Base-by-base conservation (phyloP, 2,329 filamentous ascomycete genomes). In the Bipolaris zeicola region DNA sequence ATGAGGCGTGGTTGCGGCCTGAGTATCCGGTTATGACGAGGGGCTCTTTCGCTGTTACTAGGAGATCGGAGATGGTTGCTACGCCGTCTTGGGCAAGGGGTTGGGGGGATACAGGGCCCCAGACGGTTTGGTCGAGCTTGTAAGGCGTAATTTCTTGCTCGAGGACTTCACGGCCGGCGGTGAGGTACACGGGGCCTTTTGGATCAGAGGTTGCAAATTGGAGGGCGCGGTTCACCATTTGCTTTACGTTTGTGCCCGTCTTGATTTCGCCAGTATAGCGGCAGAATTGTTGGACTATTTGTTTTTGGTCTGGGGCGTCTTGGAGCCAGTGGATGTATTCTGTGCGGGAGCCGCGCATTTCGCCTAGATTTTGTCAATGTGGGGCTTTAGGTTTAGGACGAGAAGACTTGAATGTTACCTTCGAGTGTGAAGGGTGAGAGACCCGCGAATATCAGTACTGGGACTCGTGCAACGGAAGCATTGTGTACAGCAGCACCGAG, bases 311-410 rank as follows among this genome's bases (percentile, higher is more conserved):
- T 0, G 89, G 90, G 2, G 92, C 88, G 74, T 94, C 89, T 69
- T 94, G 90, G 31, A 93, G 88, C 89, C 90, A 94, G 73, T 94
- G 90, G 64, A 92, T 93, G 72, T 91, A 93, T 76, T 94, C 91
- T 1, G 89, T 92, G 50, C 90, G 64, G 62, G 73, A 76, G n/a
- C 90, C 90, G 1, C 88, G 83, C 77, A 89, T 85, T 75, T 93
- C 90, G n/a, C 90, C 39, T 42, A 6, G 20, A 26, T 26, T 14
- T 26, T 24, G 39, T 42, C 22, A 42, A 22, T 26, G 5, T 5
- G 39, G 5, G 26, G 26, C 2, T 41, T 42, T 26, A 6, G 39
- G 6, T 26, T 16, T 13, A 42, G 11, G 18, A 42, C 13, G 22
- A 42, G 13, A 42, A 42, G 39, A 42, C 22, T 2, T 16, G 39